Conservation (phyloP, 805 yeast species). For the Ogataea paraovalis region DNA sequence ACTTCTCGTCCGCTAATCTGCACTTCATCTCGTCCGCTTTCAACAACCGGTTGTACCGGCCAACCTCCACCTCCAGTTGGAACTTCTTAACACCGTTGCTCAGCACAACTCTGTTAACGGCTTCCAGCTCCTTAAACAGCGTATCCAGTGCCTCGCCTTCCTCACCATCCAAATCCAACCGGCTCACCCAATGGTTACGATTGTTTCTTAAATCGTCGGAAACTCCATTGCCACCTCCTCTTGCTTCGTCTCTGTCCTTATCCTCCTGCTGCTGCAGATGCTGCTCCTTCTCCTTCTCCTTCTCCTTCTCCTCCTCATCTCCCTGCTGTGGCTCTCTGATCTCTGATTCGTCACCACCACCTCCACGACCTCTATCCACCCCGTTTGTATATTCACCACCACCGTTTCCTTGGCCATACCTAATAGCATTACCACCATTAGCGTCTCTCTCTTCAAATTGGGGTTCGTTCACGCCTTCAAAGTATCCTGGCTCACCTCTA, state of each 20-base stretch:
- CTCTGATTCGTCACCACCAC: not conserved
- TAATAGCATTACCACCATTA: too few species aligned
- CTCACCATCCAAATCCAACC: slow-evolving; percentile 23
- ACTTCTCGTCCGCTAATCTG: slow-evolving; percentile 37
- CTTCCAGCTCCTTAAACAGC: slow-evolving; percentile 23
- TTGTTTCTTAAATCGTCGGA: too few species aligned
- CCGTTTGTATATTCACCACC: too few species aligned
- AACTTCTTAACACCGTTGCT: slow-evolving; percentile 16
- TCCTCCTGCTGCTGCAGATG: not conserved
- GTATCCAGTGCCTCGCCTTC: slow-evolving; percentile 11
- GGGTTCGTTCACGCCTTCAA: slow-evolving; percentile 4
- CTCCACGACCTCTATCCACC: too few species aligned
- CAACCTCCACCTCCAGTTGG: slow-evolving; percentile 27
- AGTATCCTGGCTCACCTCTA: not conserved
- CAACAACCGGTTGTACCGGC: slow-evolving; percentile 21
- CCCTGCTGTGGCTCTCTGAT: not conserved
- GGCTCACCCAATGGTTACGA: slow-evolving; percentile 28
- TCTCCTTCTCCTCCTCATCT: slow-evolving; percentile 1
- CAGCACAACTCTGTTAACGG: slow-evolving; percentile 17
- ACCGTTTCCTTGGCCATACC: too few species aligned
- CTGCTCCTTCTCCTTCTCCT: not conserved
- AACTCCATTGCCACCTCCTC: too few species aligned
- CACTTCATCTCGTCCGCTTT: slow-evolving; percentile 25
- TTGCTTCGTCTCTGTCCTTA: not conserved
- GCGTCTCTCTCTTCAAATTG: not conserved